Base-by-base conservation (phyloP, 2,329 filamentous ascomycete genomes). In the Fusarium secorum region DNA sequence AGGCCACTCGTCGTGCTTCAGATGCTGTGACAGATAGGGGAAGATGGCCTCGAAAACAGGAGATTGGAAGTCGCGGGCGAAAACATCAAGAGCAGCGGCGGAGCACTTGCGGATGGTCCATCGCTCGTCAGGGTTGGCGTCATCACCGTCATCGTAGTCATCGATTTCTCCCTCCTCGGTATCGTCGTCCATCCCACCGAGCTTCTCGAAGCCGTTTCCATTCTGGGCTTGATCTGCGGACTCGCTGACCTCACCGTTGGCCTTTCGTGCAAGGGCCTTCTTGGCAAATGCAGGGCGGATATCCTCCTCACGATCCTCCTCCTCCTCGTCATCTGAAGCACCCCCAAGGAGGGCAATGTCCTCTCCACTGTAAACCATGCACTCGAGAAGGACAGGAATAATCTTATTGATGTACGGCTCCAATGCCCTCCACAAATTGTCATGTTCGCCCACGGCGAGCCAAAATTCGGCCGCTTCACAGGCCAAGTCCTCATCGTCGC, bases 81-180 rank as follows among this genome's bases (percentile, higher is more conserved):
- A 95, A 17, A 97, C 93, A 78, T 99, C 96, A 42, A 99, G 86
- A 13, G 96, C 95, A 17, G 96, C 96, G 11, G 96, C 96, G 39
- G 96, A 98, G 83, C 96, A 98, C 83, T 99, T 99, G 70, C 96
- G 90, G 57, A 99, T 85, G 59, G 95, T 98, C 96, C 96, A 99
- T 75, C 90, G 89, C 79, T 97, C 94, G 79, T 98, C 96, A 1
- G 94, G 93, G 74, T 95, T 93, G 53, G 87, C 88, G 69, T 93
- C 93, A 49, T 94, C 93, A 51, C 93, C 92, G 60, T 90, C 91
- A 42, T 92, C 87, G 49, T 87, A 85, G n/a, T 90, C 89, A 39
- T 91, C 92, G 45, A 97, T 90, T 79, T 98, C 95, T 39, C 94
- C 95, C 69, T 98, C 95, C 75, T 95, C 95, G 11, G 95, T 82